phyloP scores from a whole-genome alignment of 148 eudicot genomes.

The Rhododendron ovatum region DNA sequence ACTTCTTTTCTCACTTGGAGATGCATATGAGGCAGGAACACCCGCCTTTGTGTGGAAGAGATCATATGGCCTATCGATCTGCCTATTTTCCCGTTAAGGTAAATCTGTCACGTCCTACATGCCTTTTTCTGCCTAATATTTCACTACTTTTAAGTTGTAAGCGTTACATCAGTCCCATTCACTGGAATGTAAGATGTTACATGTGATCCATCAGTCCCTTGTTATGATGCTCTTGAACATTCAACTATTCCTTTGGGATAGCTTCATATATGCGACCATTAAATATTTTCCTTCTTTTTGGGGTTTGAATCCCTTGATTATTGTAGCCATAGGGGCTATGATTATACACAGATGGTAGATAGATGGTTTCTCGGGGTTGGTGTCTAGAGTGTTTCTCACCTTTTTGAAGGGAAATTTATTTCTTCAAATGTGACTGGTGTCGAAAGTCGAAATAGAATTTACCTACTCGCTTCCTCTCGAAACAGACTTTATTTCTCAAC shows the following conservation, averaged over 20 bases:
- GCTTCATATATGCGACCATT: not conserved
- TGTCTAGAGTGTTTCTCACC: not conserved
- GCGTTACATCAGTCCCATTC: not conserved
- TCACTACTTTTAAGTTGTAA: not conserved
- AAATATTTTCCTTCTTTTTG: not conserved
- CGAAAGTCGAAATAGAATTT: not conserved
- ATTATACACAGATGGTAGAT: not conserved
- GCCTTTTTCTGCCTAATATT: not conserved
- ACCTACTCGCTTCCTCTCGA: not conserved
- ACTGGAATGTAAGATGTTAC: not conserved
- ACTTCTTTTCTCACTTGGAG: slow-evolving; percentile 97
- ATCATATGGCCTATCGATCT: slow-evolving; percentile 98
- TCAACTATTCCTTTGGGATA: not conserved
- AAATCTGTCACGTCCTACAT: slow-evolving; percentile 5
- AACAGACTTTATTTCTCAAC: not conserved
- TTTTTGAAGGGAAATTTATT: not conserved
- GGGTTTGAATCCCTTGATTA: not conserved
- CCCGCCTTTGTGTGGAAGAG: slow-evolving; percentile 98
- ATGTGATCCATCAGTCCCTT: not conserved
- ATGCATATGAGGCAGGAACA: slow-evolving; percentile 99
- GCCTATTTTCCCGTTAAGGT: slow-evolving; percentile 97
- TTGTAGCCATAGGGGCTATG: not conserved
- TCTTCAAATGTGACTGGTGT: not conserved
- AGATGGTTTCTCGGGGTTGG: not conserved
- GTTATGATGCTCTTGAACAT: not conserved